phyloP scores from a whole-genome alignment of 345 rosid species.

The Ceriops zippeliana region DNA sequence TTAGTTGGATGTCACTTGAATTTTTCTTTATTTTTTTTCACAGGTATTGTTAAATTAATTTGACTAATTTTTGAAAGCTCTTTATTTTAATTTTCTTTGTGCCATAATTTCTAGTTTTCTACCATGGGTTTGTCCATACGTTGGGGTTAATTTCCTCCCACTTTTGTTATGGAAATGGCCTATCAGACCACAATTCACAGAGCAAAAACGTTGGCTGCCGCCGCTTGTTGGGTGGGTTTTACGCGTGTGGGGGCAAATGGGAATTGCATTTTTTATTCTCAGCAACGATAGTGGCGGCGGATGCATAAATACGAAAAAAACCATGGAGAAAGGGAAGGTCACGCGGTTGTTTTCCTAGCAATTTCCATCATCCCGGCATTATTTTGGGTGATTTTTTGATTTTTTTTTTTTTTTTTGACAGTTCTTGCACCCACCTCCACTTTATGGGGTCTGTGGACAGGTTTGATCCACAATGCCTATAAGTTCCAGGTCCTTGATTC shows the following conservation, averaged over 20 bases:
- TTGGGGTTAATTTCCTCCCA: not conserved
- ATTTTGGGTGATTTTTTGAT: not conserved
- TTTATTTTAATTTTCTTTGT: no score
- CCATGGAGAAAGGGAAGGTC: not conserved
- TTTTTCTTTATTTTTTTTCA: no score
- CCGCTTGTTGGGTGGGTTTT: constrained; percentile 29
- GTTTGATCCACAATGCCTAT: constrained; percentile 23
- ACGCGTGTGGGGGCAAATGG: constrained; percentile 23
- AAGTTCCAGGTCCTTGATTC: not conserved
- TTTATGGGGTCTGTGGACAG: constrained; percentile 12
- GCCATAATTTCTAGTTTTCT: no score
- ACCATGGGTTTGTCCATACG: not conserved
- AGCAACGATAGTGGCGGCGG: constrained; percentile 40
- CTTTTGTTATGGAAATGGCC: constrained; percentile 8
- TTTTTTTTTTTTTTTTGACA: not conserved
- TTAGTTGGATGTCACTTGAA: no score
- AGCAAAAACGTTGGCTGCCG: constrained; percentile 31
- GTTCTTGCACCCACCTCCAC: not conserved
- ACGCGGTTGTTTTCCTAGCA: constrained; percentile 30
- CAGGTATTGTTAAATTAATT: no score
- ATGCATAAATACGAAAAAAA: not conserved
- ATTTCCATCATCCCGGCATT: constrained; percentile 13
- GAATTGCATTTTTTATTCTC: constrained; percentile 34
- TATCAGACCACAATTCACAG: constrained; percentile 13
- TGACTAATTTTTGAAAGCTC: no score